Evolutionary conservation across 768 basidiomycete genomes (phyloP), one percentile per base, ranked within the genome.

Genomic region (Rhodotorula kratochvilovae): DNA sequence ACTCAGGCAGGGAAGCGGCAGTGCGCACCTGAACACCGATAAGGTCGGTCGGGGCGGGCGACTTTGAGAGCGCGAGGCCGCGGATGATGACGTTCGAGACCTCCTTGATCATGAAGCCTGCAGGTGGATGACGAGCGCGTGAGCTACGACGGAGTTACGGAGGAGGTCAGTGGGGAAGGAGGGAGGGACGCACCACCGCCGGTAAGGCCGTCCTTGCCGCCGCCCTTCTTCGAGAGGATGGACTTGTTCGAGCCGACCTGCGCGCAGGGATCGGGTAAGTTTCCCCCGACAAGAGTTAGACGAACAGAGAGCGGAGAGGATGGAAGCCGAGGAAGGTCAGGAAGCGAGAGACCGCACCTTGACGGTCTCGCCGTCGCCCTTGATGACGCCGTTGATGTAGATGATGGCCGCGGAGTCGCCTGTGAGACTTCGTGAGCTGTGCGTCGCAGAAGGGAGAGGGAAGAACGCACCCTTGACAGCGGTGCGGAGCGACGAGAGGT

Each of bases 281-380:
- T 19, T 4, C 15, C 11, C 42, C 42, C 42, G n/a, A n/a, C n/a
- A n/a, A n/a, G n/a, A n/a, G n/a, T n/a, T n/a, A n/a, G n/a, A n/a
- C n/a, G n/a, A n/a, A n/a, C n/a, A n/a, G n/a, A n/a, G n/a, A n/a
- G n/a, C n/a, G n/a, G n/a, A n/a, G n/a, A n/a, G n/a, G n/a, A n/a
- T n/a, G n/a, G n/a, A n/a, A n/a, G n/a, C n/a, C 42, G 45, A 13
- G 17, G 12, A 4, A 19, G 12, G 48, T 3, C 23, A 50, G 48
- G 5, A 50, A 45, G 21, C 21, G 48, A 5, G 3, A 11, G 17
- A 13, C 29, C 51, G 17, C 3, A 53, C 51, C n/a, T 53, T 31
- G 51, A 53, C 29, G 3, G 51, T 53, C n/a, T 53, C 51, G 51
- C 51, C 51, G 51, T 53, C 51, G 51, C 51, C 51, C 51, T 53